Evolutionary conservation across 345 rosid genomes (phyloP).

Genomic region (Aquilaria sinensis): DNA sequence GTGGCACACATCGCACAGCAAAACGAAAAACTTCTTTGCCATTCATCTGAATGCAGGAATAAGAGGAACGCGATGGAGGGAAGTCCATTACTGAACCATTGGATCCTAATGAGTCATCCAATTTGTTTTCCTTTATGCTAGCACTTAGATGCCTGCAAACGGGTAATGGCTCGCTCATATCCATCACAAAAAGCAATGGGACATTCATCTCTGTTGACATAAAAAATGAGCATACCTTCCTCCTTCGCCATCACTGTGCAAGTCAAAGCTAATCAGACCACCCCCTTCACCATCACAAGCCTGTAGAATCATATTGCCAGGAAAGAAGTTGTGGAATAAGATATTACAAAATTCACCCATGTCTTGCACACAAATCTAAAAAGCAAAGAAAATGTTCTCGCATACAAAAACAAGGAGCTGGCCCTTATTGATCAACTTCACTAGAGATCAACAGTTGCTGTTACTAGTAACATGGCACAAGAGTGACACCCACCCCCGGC

Average conservation of each 20-base stretch:
- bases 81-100: slow-evolving; percentile 61
- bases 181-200: slow-evolving; percentile 9
- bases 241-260: slow-evolving; percentile 86
- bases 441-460: no score
- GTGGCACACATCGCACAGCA: slow-evolving; percentile 81
- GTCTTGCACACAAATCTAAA: no score
- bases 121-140: slow-evolving; percentile 31
- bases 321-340: no score
- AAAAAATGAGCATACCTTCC: slow-evolving; percentile 38
- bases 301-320: slow-evolving; percentile 33
- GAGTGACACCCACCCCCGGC: no score
- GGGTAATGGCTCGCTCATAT: slow-evolving; percentile 6
- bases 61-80: slow-evolving; percentile 52
- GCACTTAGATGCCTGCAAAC: slow-evolving; percentile 68
- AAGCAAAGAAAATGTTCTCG: no score
- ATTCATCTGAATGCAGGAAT: slow-evolving; percentile 77
- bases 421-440: no score
- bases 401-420: no score
- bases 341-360: no score
- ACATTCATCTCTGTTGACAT: slow-evolving; percentile 6
- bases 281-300: slow-evolving; percentile 80
- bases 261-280: slow-evolving; percentile 74
- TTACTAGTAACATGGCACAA: no score
- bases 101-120: slow-evolving; percentile 37
- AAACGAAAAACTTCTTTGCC: slow-evolving; percentile 95